Base-by-base conservation (phyloP, 306 rosid species). In the Fagus sylvatica region DNA sequence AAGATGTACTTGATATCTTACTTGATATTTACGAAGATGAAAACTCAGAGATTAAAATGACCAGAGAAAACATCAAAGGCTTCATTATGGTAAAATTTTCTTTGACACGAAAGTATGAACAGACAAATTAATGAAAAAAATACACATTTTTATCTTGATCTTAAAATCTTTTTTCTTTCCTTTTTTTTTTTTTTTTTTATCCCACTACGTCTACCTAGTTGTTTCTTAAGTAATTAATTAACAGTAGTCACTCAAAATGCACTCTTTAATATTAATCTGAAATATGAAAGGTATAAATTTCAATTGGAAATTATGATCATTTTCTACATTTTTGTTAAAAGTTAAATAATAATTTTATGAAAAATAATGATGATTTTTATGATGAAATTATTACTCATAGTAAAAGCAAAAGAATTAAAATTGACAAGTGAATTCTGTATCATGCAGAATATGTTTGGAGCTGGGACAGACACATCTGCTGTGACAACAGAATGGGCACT, bases 401-500 rank as follows among this genome's bases (percentile, higher is more conserved):
- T n/a, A 22, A 56, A 5, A 19, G 12, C 62, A 2, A 3, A 11
- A 12, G 54, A 49, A 49, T 9, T 55, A n/a, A 19, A 55, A n/a
- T 30, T 55, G 32, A n/a, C n/a, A 3, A 55, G n/a, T 53, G 4
- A 41, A 19, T 32, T 32, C 43, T 32, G 1, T 48, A 42, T 48
- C 19, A 66, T 69, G 73, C 81, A 87, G 90, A 89, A 92, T 54
- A 41, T 92, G 36, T 86, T 90, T 75, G 41, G 79, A 57, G 97
- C 84, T 2, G 97, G 97, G 71, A 87, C 97, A 0, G 90, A 84
- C 75, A 90, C 90, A 7, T 76, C 95, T 3, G 86, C 94, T 1
- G 75, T 81, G 1, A 88, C 90, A 0, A 82, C 75, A 0, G 90
- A 86, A 72, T 91, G 98, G 96, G 91, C 84, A 12, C 5, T 93